phyloP scores from a whole-genome alignment of 2,329 filamentous ascomycete species.

The Aspergillus japonicus region DNA sequence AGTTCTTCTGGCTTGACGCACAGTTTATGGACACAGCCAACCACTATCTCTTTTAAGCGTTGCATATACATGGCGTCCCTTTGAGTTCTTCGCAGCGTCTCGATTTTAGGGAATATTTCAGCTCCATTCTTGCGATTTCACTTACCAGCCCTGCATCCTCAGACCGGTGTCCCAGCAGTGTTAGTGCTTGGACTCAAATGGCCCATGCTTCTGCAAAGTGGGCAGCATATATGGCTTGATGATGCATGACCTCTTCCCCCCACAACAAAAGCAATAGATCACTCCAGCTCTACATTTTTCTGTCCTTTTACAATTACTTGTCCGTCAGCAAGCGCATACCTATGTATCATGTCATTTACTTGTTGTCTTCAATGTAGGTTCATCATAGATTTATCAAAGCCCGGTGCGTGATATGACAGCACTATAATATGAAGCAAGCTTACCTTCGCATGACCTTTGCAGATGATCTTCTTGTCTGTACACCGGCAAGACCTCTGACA shows the following conservation, averaged over 20 bases:
- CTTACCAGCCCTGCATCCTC: background rate
- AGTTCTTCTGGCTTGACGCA: background rate
- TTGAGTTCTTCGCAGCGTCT: background rate
- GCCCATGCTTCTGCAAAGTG: background rate
- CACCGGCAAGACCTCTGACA: no score
- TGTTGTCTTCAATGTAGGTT: no score
- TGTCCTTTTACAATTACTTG: background rate
- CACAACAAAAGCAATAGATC: background rate
- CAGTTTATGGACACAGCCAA: background rate
- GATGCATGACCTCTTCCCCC: background rate
- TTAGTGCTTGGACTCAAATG: background rate
- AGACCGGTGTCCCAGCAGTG: background rate
- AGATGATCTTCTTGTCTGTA: no score
- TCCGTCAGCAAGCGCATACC: background rate
- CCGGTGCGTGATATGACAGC: no score
- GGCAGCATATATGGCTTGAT: background rate
- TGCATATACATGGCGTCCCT: constrained; percentile 4
- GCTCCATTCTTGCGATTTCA: background rate
- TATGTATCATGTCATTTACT: background rate
- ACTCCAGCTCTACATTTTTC: background rate
- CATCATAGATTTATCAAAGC: no score
- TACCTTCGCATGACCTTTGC: no score
- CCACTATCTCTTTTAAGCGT: background rate
- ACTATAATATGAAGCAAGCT: no score
- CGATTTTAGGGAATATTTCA: background rate